Base-by-base conservation (phyloP, 768 basidiomycete species). In the Ramaria sp. region DNA sequence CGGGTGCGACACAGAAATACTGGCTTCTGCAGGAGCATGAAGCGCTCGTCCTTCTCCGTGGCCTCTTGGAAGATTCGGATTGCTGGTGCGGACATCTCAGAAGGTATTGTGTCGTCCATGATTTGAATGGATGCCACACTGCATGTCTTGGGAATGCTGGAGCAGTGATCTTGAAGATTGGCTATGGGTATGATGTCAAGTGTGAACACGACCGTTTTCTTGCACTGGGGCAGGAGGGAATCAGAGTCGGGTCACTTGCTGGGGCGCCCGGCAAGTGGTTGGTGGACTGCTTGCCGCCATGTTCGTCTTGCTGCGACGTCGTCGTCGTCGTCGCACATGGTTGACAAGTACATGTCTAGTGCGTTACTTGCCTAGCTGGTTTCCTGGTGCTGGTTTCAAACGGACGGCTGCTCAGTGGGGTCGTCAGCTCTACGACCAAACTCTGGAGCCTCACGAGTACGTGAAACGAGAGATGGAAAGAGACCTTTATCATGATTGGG, bases 121-220 rank as follows among this genome's bases (percentile, higher is more conserved):
- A 33, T 20, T 19, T 31, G 51, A 49, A 48, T n/a, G 15, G 4
- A 2, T n/a, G 3, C 33, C 17, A 7, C 20, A n/a, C 30, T 4
- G 30, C n/a, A 19, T 33, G 30, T 51, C n/a, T 51, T 54, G 72
- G 71, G 43, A 68, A 68, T 60, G 68, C 71, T 15, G 71, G 68
- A 19, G 68, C 70, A 7, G 62, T 71, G 6, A 67, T 72, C 11
- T 54, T 74, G 53, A 69, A 71, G 59, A 68, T 74, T 38, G 67
- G 74, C 0, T 75, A 75, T 60, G 75, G 75, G 19, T 74, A 71
- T 52, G 65, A 71, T 33, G 69, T 73, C 10, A 67, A 60, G 41
- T 63, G 59, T 20, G 66, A 67, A 34, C 63, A 70, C n/a, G 73
- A 75, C 38, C 59, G 64, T 22, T 63, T 73, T 56, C 67, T 75